phyloP scores from a whole-genome alignment of 1,284 basidiomycete genomes.

The Sporisorium graminicola region DNA sequence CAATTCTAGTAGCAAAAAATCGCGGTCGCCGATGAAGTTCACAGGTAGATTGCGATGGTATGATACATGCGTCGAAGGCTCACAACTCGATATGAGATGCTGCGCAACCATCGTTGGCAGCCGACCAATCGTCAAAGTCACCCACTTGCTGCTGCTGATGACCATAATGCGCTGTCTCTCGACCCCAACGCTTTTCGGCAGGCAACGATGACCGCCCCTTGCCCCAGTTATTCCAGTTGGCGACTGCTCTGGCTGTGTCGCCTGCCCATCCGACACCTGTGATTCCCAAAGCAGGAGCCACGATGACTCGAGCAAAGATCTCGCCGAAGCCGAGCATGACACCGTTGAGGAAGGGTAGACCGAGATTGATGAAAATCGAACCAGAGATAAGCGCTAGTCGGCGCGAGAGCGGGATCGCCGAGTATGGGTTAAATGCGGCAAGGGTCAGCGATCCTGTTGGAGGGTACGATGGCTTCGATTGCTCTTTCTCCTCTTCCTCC shows the following conservation, averaged over 20 bases:
- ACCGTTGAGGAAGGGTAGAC: conserved; percentile 94
- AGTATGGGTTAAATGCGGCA: conserved; percentile 57
- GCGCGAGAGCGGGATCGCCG: conserved; percentile 41
- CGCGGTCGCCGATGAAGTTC: background rate
- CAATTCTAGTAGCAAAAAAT: background rate
- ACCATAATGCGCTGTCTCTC: background rate
- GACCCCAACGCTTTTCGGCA: conserved; percentile 7
- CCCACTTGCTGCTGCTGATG: conserved; percentile 20
- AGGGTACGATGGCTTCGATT: conserved; percentile 19
- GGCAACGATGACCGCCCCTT: background rate
- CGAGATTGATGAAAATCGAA: conserved; percentile 88
- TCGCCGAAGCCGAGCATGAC: conserved; percentile 99
- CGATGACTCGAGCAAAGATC: conserved; percentile 90
- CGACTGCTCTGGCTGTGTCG: conserved; percentile 39
- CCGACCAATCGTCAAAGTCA: conserved; percentile 45
- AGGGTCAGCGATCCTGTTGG: conserved; percentile 64
- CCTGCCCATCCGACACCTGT: conserved; percentile 42
- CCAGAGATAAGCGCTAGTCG: conserved; percentile 74
- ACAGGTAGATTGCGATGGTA: background rate
- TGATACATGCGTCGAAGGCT: conserved; percentile 6
- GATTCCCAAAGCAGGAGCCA: conserved; percentile 71
- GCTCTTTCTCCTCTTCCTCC: conserved; percentile 5
- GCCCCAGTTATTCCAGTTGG: conserved; percentile 32
- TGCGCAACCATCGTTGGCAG: conserved; percentile 8
- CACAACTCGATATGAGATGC: conserved; percentile 24